Base-by-base conservation (phyloP, 1,139 yeast genomes). In the Candida sanyaensis region DNA sequence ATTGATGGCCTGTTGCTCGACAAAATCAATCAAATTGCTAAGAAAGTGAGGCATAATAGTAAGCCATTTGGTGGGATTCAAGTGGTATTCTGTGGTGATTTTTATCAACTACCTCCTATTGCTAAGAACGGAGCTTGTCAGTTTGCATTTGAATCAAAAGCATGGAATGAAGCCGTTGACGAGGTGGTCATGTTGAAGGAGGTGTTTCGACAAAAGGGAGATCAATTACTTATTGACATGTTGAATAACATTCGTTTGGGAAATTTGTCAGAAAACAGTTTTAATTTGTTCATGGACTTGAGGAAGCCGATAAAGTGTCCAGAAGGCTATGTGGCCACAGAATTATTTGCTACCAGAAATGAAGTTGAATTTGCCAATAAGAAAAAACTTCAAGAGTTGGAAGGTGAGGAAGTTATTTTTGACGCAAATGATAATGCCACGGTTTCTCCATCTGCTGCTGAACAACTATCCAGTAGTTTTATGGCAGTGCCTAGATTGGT, bases 81-180 rank as follows among this genome's bases (percentile, higher is more conserved):
- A 62, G 59, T 89, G 10, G 79, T 89, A 10, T 64, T 86, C 27
- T 84, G 93, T 2, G 96, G 96, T 17, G 96, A 89, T 63, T 89
- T 89, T 60, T 88, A 83, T 64, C 96, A 89, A 64, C 68, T 89
- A 48, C 96, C 96, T 1, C 96, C 96, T 0, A 95, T 91, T 6
- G 31, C 17, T n/a, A 76, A 73, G 45, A 64, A 66, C 30, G 66
- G 67, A 1, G 60, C 65, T 7, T 55, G 61, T 7, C 66, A 66
- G 33, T 84, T 80, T 52, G 83, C 86, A 59, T 87, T 85, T 61
- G 83, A 84, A 56, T 71, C 84, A 24, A 59, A 66, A 4, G 68
- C 79, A 21, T 87, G 93, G 93, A 65, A 63, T 26, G 63, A 65
- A 17, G 21, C 21, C 21, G 36, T 77, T 79, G 6, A 75, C 86